Conservation (phyloP, 2,329 filamentous ascomycete species). For the Sporothrix phasma region DNA sequence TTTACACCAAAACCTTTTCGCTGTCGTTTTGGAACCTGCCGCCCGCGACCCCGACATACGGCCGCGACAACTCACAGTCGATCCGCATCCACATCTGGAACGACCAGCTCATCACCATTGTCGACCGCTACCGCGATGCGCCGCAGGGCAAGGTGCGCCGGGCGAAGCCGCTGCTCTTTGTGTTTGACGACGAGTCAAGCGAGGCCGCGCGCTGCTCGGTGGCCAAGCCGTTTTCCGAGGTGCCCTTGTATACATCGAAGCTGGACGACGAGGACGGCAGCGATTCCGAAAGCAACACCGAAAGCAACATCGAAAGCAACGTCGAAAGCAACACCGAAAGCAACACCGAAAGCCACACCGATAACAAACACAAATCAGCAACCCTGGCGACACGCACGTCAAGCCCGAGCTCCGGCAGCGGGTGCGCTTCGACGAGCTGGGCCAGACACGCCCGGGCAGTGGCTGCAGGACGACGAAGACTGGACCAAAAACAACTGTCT, state of each 20-base stretch:
- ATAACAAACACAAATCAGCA: not conserved
- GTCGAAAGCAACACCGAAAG: not conserved
- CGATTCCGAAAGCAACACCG: not conserved
- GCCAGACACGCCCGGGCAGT: conserved; percentile 1
- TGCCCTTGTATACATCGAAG: conserved; percentile 14
- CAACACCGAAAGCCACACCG: not conserved
- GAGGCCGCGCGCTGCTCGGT: not conserved
- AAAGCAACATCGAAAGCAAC: not conserved
- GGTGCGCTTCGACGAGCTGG: conserved; percentile 11
- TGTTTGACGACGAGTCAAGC: conserved; percentile 15
- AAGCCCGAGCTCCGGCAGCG: not conserved
- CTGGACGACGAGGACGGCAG: not conserved
- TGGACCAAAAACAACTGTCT: conserved; percentile 14
- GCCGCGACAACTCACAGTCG: not conserved
- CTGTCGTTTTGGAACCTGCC: conserved; percentile 13
- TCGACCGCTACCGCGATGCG: conserved; percentile 15
- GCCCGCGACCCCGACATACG: not conserved
- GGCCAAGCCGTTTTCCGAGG: conserved; percentile 10
- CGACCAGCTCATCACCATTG: conserved; percentile 17
- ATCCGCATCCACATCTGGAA: conserved; percentile 18
- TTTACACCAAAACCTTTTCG: conserved; percentile 15
- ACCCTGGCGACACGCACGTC: not conserved
- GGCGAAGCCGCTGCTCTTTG: conserved; percentile 17
- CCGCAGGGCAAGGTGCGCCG: conserved; percentile 8
- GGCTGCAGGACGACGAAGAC: conserved; percentile 15